Base-by-base conservation (phyloP, 768 basidiomycete species). In the Naganishia antarctica region DNA sequence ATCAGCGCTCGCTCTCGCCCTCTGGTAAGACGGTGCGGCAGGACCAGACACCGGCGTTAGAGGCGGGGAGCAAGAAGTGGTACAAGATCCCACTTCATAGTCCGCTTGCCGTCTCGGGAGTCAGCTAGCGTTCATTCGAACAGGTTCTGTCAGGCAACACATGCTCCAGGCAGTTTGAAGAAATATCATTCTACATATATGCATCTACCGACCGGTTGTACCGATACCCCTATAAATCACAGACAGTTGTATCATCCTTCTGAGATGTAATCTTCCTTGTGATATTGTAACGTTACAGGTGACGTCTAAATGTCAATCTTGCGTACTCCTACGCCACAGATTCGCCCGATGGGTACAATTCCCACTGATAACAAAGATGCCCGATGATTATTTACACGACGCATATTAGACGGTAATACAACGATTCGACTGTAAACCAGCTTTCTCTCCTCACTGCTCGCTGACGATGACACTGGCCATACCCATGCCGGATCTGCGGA, bases 391-490 rank as follows among this genome's bases (percentile, higher is more conserved):
- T 40, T 16, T 40, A 57, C 37, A 57, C 15, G 37, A 41, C 53
- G 32, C 53, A 37, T 57, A 40, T 25, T 1, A 57, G 37, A 34
- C 53, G 34, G 34, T 25, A 26, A 41, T 31, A 57, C 53, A 57
- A 57, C 34, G 53, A 57, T 57, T 57, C 23, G 26, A 21, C 18
- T 26, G 53, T 26, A 41, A 4, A 57, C 23, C 32, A 41, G 43
- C 43, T 44, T 9, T 18, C 43, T 21, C 11, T 44, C n/a, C 53
- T 32, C 68, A 76, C 68, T 76, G 75, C 70, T 76, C 75, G 63
- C 48, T 67, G 61, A 67, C 66, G 31, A 67, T 49, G 25, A 67
- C 66, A 29, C 51, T 46, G 23, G 66, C 66, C 66, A 67, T 67
- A 32, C 66, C 66, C 66, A 67, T 67, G 25, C 28, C 43, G 16